A percentile compares a stretch with the other conserved stretches of the same genome.
These are phyloP conservation scores for Obba rivulosa DNA, from an alignment of 768 basidiomycete genomes.

Conservation along the genomic window DNA sequence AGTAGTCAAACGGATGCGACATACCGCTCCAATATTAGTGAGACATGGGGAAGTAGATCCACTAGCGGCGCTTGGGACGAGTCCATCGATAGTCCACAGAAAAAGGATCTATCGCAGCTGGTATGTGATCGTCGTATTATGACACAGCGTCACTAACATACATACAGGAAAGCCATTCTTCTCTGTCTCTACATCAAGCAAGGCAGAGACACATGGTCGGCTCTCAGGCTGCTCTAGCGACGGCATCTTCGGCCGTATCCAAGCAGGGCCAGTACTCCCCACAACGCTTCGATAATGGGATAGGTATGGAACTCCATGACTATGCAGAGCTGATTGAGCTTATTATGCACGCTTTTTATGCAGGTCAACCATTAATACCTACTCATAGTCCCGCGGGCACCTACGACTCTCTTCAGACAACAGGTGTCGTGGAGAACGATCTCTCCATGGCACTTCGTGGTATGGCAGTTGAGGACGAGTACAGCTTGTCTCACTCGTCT, in stretches of 20 bases:
- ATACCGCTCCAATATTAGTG: slow-evolving; percentile 43
- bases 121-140: slow-evolving; percentile 32
- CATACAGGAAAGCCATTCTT: neutral
- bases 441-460: slow-evolving; percentile 55
- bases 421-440: slow-evolving; percentile 45
- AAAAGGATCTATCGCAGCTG: slow-evolving; percentile 44
- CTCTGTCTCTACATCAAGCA: slow-evolving; percentile 3
- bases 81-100: slow-evolving; percentile 39
- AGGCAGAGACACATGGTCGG: slow-evolving; percentile 12
- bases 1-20: slow-evolving; percentile 39
- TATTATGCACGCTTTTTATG: slow-evolving; percentile 26
- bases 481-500: slow-evolving; percentile 26
- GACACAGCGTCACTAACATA: too few relatives aligned
- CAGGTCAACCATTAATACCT: slow-evolving; percentile 18
- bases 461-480: slow-evolving; percentile 55
- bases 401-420: slow-evolving; percentile 34
- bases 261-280: slow-evolving; percentile 50
- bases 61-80: slow-evolving; percentile 61
- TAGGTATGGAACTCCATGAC: slow-evolving; percentile 31
- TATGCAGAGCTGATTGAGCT: too few relatives aligned
- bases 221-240: slow-evolving; percentile 9
- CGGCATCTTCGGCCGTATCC: slow-evolving; percentile 20
- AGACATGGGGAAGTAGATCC: slow-evolving; percentile 49
- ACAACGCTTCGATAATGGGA: slow-evolving; percentile 44
- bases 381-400: slow-evolving; percentile 14